Evolutionary conservation across 495 filamentous ascomycete species (phyloP), one percentile per base, ranked within the genome.

Genomic region (Podospora conica): DNA sequence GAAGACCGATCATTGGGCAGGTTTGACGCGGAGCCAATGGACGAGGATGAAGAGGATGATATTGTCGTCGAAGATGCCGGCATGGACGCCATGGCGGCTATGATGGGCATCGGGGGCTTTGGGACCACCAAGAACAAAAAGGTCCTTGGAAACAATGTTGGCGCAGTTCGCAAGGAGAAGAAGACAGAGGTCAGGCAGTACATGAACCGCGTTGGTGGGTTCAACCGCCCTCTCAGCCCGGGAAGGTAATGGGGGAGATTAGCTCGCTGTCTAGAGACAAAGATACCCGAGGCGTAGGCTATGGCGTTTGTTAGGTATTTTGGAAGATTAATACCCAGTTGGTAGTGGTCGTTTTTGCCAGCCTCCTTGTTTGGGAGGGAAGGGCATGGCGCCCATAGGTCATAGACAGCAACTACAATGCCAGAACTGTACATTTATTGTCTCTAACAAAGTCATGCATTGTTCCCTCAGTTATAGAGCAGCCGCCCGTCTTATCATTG

Each of bases 121-220:
- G 88, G 88, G 57, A 90, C 86, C 20, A 98, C 95, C 33, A 96
- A 98, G 73, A 84, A 90, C 65, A 93, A 90, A 69, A 97, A 98
- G 73, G 88, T 98, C 0, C 83, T 87, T 9, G 95, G 95, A 8
- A 98, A 98, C 73, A 85, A 96, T 71, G 85, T 91, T 62, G 93
- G 89, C 59, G 91, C 82, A 7, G 87, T 97, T 28, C 80, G 89
- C 65, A 97, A 96, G 83, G 94, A 96, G 80, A 98, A 96, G 87
- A 91, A 91, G 84, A 91, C 89, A 7, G 87, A 96, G 83, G 97
- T 97, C 73, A 83, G 95, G 73, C 95, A 98, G 85, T 98, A 98
- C 76, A 98, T 98, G 95, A 98, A 98, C 76, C 89, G 95, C 63
- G 78, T 87, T n/a, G 94, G 94, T 56, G 95, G 95, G 55, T 98